These are phyloP conservation scores for Lactuca sativa DNA, from an alignment of 129 eudicot species.

Conservation along the genomic window DNA sequence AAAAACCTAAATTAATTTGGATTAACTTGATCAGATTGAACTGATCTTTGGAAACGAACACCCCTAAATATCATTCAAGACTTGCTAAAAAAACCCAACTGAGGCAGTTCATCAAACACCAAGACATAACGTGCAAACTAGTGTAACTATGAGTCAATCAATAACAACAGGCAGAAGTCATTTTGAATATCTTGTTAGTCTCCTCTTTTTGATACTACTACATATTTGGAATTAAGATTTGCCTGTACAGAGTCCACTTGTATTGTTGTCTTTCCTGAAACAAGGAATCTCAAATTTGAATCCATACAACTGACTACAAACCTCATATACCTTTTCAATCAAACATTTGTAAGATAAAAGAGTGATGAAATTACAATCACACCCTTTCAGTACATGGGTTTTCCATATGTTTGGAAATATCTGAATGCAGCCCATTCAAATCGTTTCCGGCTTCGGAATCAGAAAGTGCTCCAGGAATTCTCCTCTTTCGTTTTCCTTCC, in stretches of 20 bases:
- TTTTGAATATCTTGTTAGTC: too few species aligned
- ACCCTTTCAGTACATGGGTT: constrained; percentile 12
- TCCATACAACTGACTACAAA: not conserved
- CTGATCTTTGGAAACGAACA: too few species aligned
- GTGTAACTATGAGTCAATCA: too few species aligned
- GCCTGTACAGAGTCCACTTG: not conserved
- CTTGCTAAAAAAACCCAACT: too few species aligned
- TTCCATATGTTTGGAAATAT: not conserved
- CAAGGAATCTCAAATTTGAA: not conserved
- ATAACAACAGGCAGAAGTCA: too few species aligned
- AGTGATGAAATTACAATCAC: not conserved
- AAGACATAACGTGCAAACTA: too few species aligned
- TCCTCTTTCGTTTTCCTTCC: not conserved
- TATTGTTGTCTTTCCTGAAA: too few species aligned
- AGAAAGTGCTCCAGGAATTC: not conserved
- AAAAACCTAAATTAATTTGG: too few species aligned
- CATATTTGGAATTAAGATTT: not conserved
- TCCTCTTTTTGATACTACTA: not conserved
- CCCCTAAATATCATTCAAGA: too few species aligned
- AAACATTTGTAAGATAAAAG: not conserved
- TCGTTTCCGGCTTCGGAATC: not conserved
- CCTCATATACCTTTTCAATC: constrained; percentile 11
- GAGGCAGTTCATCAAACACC: too few species aligned
- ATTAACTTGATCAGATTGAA: too few species aligned
- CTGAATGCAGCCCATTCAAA: constrained; percentile 6